Evolutionary conservation across 2,329 filamentous ascomycete species (phyloP), one percentile per base, ranked within the genome.

Genomic region (Torrubiella hemipterigena): DNA sequence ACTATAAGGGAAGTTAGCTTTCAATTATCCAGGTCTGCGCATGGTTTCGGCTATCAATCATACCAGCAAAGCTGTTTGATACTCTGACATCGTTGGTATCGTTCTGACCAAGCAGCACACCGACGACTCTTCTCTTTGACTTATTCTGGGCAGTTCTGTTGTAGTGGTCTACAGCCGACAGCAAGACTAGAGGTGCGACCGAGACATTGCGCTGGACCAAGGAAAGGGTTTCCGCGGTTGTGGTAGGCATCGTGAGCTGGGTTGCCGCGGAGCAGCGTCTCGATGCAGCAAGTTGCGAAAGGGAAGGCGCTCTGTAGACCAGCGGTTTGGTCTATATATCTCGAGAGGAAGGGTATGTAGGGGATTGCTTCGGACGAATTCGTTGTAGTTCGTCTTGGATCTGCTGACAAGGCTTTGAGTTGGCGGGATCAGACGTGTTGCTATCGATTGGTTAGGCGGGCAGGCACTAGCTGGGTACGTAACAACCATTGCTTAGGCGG

Each of bases 61-160:
- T 57, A 95, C 89, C 87, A 52, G 91, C 91, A 59, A 96, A 98
- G 63, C 91, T 94, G 75, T 98, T 98, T 43, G 91, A 96, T 48
- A 96, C 91, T 43, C 91, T 77, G 54, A 95, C 91, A 51, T 85
- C 87, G 63, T 89, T 89, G 49, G 91, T 87, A 59, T 94, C 84
- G 47, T 96, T 96, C 62, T 95, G 86, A 28, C 91, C 91, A 38
- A 98, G 67, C 35, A 98, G 65, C 29, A 96, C 91, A 50, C 91
- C 91, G 21, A 98, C 89, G 22, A 96, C 91, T 52, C 91, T 79
- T 54, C 81, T 79, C 54, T 69, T 67, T 46, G 83, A 85, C 53
- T 84, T 87, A 59, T 91, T 94, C 47, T 81, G 82, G 41, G 79
- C 81, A 41, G 84, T 83, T 42, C 91, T 82, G 56, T 93, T 93